Evolutionary conservation across 768 basidiomycete species (phyloP), one percentile per base, ranked within the genome.

Genomic region (Cystoderma amianthinum): DNA sequence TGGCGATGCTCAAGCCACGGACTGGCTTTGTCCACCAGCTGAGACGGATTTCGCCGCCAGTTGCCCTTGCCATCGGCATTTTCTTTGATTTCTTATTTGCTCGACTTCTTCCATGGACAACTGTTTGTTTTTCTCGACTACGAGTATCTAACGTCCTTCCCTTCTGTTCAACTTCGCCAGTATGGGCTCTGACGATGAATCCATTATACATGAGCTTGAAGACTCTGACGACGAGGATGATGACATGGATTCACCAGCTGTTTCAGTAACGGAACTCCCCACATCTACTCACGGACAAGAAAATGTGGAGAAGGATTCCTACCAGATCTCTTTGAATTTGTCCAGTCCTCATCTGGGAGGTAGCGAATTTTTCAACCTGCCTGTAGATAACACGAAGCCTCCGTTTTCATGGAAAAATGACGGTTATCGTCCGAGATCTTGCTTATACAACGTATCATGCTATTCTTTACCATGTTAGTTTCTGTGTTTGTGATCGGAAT

Each of bases 401-500:
- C n/a, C n/a, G n/a, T n/a, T n/a, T 7, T 17, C n/a, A 19, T 17
- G 34, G 18, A 36, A 33, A 57, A 36, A 45, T 60, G 36, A 58
- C 60, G 9, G 61, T 72, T 28, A 55, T 69, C 3, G 79, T 80
- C 36, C 71, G 63, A 43, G 70, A 74, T 44, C 71, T 74, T 5
- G 71, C 71, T 19, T 71, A 70, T 43, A 57, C 61, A 4, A 68
- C 71, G 0, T 73, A 72, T 37, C 59, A 56, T 41, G 66, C 69
- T 5, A 59, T 72, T 19, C 64, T 93, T 10, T 91, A 89, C 62
- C 93, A 89, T 60, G 88, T 88, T 50, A 61, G 74, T 57, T 7
- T 35, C 20, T 18, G 9, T n/a, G n/a, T n/a, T 20, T 10, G 4
- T n/a, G 4, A 25, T 16, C 4, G 7, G 23, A 28, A 23, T 20